A percentile compares a stretch with the other conserved stretches of the same genome.
These are phyloP conservation scores for Exidia glandulosa DNA, from an alignment of 768 basidiomycete species.

Conservation along the genomic window DNA sequence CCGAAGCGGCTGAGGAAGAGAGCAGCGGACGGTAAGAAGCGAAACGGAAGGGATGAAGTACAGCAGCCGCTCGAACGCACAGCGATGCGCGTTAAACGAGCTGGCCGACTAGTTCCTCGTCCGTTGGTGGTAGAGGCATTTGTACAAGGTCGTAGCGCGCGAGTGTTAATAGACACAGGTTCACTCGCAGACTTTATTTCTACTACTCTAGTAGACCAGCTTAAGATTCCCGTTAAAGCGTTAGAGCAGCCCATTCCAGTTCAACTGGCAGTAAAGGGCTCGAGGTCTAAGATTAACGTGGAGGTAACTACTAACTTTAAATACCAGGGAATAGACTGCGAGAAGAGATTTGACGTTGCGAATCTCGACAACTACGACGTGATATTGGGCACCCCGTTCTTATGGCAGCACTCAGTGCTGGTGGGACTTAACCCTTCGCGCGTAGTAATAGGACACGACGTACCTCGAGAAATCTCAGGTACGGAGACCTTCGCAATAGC, in stretches of 20 bases:
- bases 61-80: slow-evolving; percentile 3
- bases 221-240: background rate
- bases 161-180: slow-evolving; percentile 6
- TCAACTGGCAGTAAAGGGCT: slow-evolving; percentile 7
- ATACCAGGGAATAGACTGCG: slow-evolving; percentile 3
- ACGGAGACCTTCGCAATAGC: background rate
- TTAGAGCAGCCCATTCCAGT: slow-evolving; percentile 4
- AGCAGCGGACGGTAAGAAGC: background rate
- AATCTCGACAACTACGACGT: slow-evolving; percentile 28
- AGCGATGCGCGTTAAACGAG: slow-evolving; percentile 1
- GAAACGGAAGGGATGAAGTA: background rate
- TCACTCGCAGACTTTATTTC: slow-evolving; percentile 8
- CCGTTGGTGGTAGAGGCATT: slow-evolving; percentile 1
- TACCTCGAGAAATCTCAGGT: background rate
- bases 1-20: background rate
- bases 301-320: background rate
- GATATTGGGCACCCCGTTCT: slow-evolving; percentile 26
- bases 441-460: background rate
- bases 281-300: slow-evolving; percentile 2
- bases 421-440: slow-evolving; percentile 14
- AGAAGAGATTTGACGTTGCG: slow-evolving; percentile 16
- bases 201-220: slow-evolving; percentile 6
- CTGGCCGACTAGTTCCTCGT: slow-evolving; percentile 2
- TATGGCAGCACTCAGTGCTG: slow-evolving; percentile 18
- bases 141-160: background rate